A percentile compares a stretch with the other conserved stretches of the same genome.
Conservation (phyloP, 179 eudicot species). For the Silene noctiflora region DNA sequence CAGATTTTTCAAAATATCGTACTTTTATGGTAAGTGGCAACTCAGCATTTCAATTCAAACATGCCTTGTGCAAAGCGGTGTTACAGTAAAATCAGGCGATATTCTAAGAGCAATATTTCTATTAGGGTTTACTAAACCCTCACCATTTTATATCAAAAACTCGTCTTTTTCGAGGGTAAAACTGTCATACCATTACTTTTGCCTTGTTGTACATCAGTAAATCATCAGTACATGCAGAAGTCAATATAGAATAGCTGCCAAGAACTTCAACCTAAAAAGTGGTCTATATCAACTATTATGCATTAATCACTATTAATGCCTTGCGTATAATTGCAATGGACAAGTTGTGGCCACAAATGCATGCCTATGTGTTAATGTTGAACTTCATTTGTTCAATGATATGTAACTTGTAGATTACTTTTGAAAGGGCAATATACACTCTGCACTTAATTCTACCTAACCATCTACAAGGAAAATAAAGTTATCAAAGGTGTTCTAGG, state of each 20-base stretch:
- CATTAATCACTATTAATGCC: neutral
- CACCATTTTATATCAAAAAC: neutral
- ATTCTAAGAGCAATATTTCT: too few relatives aligned
- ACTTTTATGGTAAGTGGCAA: too few relatives aligned
- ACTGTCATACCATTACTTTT: neutral
- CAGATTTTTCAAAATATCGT: too few relatives aligned
- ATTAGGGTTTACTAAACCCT: too few relatives aligned
- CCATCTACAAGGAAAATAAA: neutral
- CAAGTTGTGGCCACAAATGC: neutral
- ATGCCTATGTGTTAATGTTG: neutral
- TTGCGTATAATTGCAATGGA: neutral
- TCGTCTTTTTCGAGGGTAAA: neutral
- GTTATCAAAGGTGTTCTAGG: neutral
- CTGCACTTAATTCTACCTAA: neutral
- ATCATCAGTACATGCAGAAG: neutral
- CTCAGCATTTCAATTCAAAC: too few relatives aligned
- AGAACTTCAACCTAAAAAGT: neutral
- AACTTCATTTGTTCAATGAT: conserved; percentile 1
- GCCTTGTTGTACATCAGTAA: neutral
- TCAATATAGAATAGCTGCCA: neutral
- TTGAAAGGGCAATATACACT: neutral
- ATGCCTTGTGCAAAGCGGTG: too few relatives aligned
- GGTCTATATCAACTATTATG: conserved; percentile 4
- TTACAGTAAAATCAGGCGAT: too few relatives aligned
- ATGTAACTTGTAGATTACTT: neutral